These are phyloP conservation scores for Penicillium riverlandense DNA, from an alignment of 495 filamentous ascomycete genomes.

Conservation along the genomic window DNA sequence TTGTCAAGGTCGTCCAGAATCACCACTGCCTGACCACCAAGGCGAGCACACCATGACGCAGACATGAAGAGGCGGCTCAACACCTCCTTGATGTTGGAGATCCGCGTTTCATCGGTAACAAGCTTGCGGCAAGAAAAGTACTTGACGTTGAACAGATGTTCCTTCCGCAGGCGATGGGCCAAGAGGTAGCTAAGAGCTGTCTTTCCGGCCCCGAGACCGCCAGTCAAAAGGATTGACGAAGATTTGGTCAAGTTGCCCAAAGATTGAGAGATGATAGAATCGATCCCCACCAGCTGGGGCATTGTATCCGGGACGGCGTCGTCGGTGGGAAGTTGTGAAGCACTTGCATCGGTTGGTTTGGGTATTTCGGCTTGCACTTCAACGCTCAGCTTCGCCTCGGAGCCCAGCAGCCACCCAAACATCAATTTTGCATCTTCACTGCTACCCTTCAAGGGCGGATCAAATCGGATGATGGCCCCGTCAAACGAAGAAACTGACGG, in stretches of 20 bases:
- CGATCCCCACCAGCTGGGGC: conserved; percentile 77
- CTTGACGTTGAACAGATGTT: conserved; percentile 64
- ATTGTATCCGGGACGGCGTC: conserved; percentile 43
- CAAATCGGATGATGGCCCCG: conserved; percentile 74
- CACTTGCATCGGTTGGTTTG: conserved; percentile 44
- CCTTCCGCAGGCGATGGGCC: conserved; percentile 55
- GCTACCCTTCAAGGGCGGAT: conserved; percentile 42
- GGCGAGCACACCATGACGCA: conserved; percentile 80
- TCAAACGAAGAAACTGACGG: conserved; percentile 33
- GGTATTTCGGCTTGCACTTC: conserved; percentile 65
- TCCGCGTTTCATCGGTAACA: conserved; percentile 78
- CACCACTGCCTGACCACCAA: conserved; percentile 74
- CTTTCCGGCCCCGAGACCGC: conserved; percentile 85
- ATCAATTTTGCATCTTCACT: conserved; percentile 41
- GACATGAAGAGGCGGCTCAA: conserved; percentile 75
- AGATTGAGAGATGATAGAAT: conserved; percentile 63
- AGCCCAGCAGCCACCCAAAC: conserved; percentile 67
- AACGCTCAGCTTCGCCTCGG: conserved; percentile 63
- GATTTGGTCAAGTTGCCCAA: conserved; percentile 67
- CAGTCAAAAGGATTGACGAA: conserved; percentile 83
- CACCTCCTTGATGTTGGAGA: conserved; percentile 85
- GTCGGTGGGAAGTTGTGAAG: conserved; percentile 39
- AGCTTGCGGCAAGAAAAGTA: conserved; percentile 80
- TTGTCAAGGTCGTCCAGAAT: conserved; percentile 90
- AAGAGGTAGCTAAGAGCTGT: conserved; percentile 62